Evolutionary conservation across 2,329 filamentous ascomycete genomes (phyloP), one percentile per base, ranked within the genome.

Genomic region (Aureobasidium sp.): DNA sequence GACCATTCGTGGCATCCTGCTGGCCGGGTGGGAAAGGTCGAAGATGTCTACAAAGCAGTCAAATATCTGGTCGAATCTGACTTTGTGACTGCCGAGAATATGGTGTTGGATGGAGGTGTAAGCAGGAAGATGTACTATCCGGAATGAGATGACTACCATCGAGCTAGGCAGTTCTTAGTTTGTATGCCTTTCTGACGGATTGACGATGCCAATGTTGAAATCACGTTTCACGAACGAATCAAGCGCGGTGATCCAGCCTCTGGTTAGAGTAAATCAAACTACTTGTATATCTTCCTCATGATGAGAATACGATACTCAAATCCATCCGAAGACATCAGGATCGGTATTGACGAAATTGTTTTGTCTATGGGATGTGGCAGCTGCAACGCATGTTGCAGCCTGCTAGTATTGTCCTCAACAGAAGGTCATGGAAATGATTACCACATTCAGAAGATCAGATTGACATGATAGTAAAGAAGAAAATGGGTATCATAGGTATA

Each of bases 1-100:
- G 80, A 83, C 64, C 74, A 76, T 31, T 63, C 68, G 56, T 82
- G 79, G 79, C 80, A 83, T 69, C 71, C 79, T 31, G 77, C 76
- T 8, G 79, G 80, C 3, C 69, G 79, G 52, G 80, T 82, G 5
- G 81, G 80, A 1, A 78, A 74, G 63, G 78, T 78, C 2, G 79
- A 81, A 39, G 79, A 82, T 68, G 70, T 79, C 44, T 64, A 69
- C 20, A 70, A 67, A 58, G 75, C 77, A 5, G 74, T 78, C 39
- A 71, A 75, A 64, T 79, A 76, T 67, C 65, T 78, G 17, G 68
- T 72, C 27, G 72, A 71, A 14, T 74, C 67, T 41, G 74, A 75
- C 8, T 77, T 76, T 49, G 74, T 77, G 20, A 78, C 74, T 22
- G 77, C 77, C 31, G 74, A 78, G 45, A 80, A 81, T 66, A 69